Base-by-base conservation (phyloP, 2,329 filamentous ascomycete genomes). In the Malbranchea zuffiana region DNA sequence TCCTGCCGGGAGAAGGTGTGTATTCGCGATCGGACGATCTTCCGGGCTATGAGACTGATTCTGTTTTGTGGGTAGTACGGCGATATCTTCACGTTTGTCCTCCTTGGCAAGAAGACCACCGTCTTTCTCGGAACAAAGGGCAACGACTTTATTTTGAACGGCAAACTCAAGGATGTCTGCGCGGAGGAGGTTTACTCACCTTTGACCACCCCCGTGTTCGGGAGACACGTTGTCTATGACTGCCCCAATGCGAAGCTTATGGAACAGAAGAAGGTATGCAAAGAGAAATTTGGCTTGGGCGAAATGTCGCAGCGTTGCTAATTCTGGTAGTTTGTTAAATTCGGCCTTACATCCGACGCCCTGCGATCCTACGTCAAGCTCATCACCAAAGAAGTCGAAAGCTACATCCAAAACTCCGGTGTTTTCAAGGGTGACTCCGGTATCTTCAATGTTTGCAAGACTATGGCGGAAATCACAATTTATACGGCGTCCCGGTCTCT, bases 91-190 rank as follows among this genome's bases (percentile, higher is more conserved):
- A 93, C 86, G 12, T 93, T 93, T 53, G 66, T 92, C 42, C 74
- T 93, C 33, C 77, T 93, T 36, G 85, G 86, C 50, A 86, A 82
- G 69, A 88, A 85, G 64, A 90, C 82, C 31, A 93, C 86, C 3
- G 85, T 92, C 28, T 86, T 78, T 49, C 65, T 93, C 43, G 84
- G 86, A 38, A 78, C 80, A 23, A 72, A 78, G 48, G 85, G 85
- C 48, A 93, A 92, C 59, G 83, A 93, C 48, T 92, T 93, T 59
- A 86, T 93, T 48, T 69, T 93, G 48, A 93, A 93, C 57, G 85
- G 83, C 55, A 93, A 90, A 67, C 71, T 85, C 52, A 84, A 82
- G 65, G 85, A 93, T 54, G 79, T 93, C 51, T 86, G 81, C 56
- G 86, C 86, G 23, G 86, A 93, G 62, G 85, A 94, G 52, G 82